Evolutionary conservation across 352 stramenopile species (phyloP).

Genomic region (Phytophthora ramorum): DNA sequence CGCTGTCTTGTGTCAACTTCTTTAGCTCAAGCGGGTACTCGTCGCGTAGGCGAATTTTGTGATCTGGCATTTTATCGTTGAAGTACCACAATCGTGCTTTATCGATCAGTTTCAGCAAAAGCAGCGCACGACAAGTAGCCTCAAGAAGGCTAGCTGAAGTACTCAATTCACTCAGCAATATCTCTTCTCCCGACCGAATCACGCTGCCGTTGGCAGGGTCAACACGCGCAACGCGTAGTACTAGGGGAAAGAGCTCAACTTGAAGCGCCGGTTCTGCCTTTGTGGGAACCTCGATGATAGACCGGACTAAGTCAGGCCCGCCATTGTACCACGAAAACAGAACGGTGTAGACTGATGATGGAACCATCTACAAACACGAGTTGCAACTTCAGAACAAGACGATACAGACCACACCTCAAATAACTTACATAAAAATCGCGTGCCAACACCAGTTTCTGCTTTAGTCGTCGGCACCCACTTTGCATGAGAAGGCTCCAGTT

Average conservation of each 20-base stretch:
- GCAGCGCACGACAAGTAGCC: constrained; percentile 75
- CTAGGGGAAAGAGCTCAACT: constrained; percentile 82
- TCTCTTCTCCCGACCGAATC: constrained; percentile 83
- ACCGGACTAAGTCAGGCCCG: constrained; percentile 69
- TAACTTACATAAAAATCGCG: constrained; percentile 82
- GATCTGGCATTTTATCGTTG: constrained; percentile 67
- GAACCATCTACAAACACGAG: constrained; percentile 60
- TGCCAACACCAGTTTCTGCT: constrained; percentile 73
- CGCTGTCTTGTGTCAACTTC: constrained; percentile 74
- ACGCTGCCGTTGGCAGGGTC: constrained; percentile 71
- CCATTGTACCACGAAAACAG: constrained; percentile 85
- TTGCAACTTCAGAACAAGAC: constrained; percentile 9
- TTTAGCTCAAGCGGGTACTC: constrained; percentile 57
- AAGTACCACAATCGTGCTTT: constrained; percentile 88
- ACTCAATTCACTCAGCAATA: constrained; percentile 71
- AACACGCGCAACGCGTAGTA: constrained; percentile 80
- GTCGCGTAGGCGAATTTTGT: constrained; percentile 68
- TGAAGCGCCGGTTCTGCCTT: constrained; percentile 43
- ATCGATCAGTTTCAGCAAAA: constrained; percentile 71
- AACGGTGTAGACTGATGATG: constrained; percentile 65
- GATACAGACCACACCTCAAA: neutral
- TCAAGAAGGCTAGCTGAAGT: constrained; percentile 68
- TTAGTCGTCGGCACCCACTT: constrained; percentile 77
- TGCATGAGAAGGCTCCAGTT: constrained; percentile 84
- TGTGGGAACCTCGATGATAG: constrained; percentile 52